Percentiles rank a stretch among this genome's conserved stretches.
phyloP scores from a whole-genome alignment of 2,329 filamentous ascomycete species.

The Penicillium sp. region DNA sequence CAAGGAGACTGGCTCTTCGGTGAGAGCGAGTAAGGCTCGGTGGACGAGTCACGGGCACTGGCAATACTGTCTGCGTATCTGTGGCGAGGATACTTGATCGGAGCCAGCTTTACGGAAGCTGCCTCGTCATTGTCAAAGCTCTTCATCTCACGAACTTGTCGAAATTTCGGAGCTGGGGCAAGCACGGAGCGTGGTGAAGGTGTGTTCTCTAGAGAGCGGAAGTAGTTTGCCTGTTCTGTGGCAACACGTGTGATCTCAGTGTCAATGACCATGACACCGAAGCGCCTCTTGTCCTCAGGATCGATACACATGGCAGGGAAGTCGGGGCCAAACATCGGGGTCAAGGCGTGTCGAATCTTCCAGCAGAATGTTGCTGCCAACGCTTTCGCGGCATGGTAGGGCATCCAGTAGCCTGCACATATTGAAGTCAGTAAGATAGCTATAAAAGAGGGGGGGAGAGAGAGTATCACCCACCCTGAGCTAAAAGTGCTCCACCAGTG shows the following conservation, averaged over 20 bases:
- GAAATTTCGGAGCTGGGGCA: constrained; percentile 19
- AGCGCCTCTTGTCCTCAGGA: constrained; percentile 61
- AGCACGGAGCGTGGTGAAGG: neutral
- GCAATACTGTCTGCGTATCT: constrained; percentile 31
- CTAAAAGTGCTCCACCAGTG: constrained; percentile 84
- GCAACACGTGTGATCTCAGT: constrained; percentile 56
- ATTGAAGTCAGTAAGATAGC: constrained; percentile 9
- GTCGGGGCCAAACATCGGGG: constrained; percentile 82
- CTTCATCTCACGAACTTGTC: constrained; percentile 2
- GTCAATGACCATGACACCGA: constrained; percentile 68
- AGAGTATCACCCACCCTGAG: constrained; percentile 71
- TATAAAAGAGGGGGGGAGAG: neutral
- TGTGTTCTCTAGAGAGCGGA: constrained; percentile 33
- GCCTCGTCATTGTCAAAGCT: neutral
- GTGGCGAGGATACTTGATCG: constrained; percentile 22
- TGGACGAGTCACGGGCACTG: constrained; percentile 46
- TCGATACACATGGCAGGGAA: constrained; percentile 74
- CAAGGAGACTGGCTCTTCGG: constrained; percentile 40
- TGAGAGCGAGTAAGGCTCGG: constrained; percentile 39
- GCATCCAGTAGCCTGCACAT: constrained; percentile 95
- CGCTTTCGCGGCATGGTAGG: constrained; percentile 80
- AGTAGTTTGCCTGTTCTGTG: constrained; percentile 38
- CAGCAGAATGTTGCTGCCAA: constrained; percentile 89
- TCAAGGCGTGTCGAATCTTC: constrained; percentile 78
- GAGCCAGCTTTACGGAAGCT: neutral